Evolutionary conservation across 2,329 filamentous ascomycete genomes (phyloP), one percentile per base, ranked within the genome.

Genomic region (Alternaria rosae): DNA sequence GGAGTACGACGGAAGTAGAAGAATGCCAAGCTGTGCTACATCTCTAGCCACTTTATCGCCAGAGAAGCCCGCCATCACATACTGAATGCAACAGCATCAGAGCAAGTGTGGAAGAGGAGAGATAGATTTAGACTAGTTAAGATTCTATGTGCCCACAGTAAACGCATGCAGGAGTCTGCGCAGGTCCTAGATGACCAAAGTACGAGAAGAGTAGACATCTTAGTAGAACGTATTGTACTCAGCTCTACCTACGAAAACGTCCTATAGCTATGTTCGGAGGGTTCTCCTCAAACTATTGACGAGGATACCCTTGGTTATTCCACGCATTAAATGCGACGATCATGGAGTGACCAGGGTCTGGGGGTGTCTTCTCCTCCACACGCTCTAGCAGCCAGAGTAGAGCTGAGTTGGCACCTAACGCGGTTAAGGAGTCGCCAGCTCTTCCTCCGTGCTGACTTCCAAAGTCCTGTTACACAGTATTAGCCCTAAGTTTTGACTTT

Each of bases 251-350:
- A 55, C 15, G 30, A 17, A 55, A 55, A 12, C 23, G 52, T 21
- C 26, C 52, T 20, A 13, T 35, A 20, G 45, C 23, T 17, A 55
- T 23, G 38, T 26, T 23, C 30, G 38, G 23, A 45, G 38, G 12
- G 17, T 55, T 23, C 52, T 35, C 20, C 52, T 55, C 52, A 30
- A n/a, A n/a, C 50, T 47, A 13, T 47, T 20, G 9, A n/a, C 43
- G 32, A 30, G 23, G 38, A 47, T 58, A 61, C 13, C 47, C 54
- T 54, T 20, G 25, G 35, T 52, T 25, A 11, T 61, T 57, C 41
- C 20, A 44, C 43, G 42, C 59, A 52, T 52, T n/a, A 15, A 54
- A 74, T 42, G 73, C 74, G 12, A 74, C 69, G n/a, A 75, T 73
- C 35, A 61, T 56, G 6, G 66, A 68, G 53, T 73, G 66, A 52